A percentile compares a stretch with the other conserved stretches of the same genome.
Conservation (phyloP, 2,329 filamentous ascomycete species). For the Monilinia vaccinii-corymbosi region DNA sequence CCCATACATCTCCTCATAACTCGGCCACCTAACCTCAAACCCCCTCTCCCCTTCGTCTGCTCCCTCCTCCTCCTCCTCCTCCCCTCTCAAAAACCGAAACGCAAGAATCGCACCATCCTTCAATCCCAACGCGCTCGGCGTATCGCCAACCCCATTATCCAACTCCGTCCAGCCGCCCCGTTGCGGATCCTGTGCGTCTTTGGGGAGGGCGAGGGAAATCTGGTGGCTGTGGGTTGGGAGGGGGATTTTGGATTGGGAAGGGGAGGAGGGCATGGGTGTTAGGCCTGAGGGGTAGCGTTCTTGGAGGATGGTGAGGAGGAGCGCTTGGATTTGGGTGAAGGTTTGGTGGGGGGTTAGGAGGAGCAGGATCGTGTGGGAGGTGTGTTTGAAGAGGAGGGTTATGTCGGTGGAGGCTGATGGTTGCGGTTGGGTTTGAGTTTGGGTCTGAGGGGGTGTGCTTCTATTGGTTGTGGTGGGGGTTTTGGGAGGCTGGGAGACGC, state of each 20-base stretch:
- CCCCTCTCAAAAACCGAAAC: constrained; percentile 29
- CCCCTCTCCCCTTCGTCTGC: constrained; percentile 9
- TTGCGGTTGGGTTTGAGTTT: not conserved
- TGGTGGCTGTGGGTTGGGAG: constrained; percentile 23
- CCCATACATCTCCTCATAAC: constrained; percentile 7
- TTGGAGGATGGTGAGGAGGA: constrained; percentile 48
- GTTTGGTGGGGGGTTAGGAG: constrained; percentile 50
- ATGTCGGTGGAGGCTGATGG: too few species aligned
- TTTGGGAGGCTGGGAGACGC: not conserved
- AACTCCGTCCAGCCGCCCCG: constrained; percentile 42
- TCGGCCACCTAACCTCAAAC: constrained; percentile 20
- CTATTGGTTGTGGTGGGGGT: not conserved
- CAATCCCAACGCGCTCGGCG: constrained; percentile 30
- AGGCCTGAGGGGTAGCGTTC: constrained; percentile 50
- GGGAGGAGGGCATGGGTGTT: constrained; percentile 6
- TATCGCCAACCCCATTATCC: constrained; percentile 29
- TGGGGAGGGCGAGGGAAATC: constrained; percentile 38
- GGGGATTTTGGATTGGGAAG: constrained; percentile 11
- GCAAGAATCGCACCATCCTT: constrained; percentile 34
- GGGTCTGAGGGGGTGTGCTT: not conserved
- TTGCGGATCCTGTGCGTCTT: constrained; percentile 38
- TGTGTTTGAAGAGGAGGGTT: constrained; percentile 65
- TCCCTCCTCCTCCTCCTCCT: too few species aligned
- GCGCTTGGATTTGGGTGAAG: constrained; percentile 46
- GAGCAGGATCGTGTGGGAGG: constrained; percentile 61